Conservation (phyloP, 768 basidiomycete genomes). For the Leucogyrophana mollusca region DNA sequence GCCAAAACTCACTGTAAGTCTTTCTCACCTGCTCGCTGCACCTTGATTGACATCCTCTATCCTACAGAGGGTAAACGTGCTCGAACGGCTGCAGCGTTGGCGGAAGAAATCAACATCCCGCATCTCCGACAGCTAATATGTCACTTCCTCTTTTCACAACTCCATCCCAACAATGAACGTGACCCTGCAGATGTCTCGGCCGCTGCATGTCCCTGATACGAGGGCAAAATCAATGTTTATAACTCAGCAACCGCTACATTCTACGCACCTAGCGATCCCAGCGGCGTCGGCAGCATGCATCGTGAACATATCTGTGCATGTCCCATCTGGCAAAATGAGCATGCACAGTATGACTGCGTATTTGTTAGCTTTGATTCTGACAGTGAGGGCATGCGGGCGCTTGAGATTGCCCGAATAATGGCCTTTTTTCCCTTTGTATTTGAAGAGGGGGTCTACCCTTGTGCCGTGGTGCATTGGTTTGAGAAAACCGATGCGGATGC, state of each 20-base stretch:
- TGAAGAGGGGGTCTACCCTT: too few species aligned
- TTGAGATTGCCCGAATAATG: constrained; percentile 18
- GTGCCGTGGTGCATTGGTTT: too few species aligned
- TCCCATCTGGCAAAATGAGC: constrained; percentile 23
- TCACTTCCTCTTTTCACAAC: constrained; percentile 2
- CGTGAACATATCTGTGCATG: constrained; percentile 25
- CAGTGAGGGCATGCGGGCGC: constrained; percentile 18
- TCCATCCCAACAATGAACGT: neutral
- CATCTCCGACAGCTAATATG: too few species aligned
- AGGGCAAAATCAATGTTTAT: neutral
- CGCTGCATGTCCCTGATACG: neutral
- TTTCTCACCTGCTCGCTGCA: constrained; percentile 12
- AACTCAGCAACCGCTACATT: constrained; percentile 5
- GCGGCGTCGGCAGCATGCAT: constrained; percentile 27
- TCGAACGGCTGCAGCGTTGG: too few species aligned
- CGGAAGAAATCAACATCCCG: too few species aligned
- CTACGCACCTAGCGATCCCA: constrained; percentile 31
- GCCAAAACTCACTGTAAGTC: too few species aligned
- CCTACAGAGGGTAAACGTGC: too few species aligned
- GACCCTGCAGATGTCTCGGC: too few species aligned
- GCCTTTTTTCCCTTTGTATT: constrained; percentile 22
- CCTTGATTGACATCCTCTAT: too few species aligned
- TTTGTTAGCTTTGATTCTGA: constrained; percentile 16
- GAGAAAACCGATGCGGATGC: too few species aligned
- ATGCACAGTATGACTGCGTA: constrained; percentile 26